A percentile compares a stretch with the other conserved stretches of the same genome.
phyloP scores from a whole-genome alignment of 2,329 filamentous ascomycete genomes.

The Calonectria honghensis region DNA sequence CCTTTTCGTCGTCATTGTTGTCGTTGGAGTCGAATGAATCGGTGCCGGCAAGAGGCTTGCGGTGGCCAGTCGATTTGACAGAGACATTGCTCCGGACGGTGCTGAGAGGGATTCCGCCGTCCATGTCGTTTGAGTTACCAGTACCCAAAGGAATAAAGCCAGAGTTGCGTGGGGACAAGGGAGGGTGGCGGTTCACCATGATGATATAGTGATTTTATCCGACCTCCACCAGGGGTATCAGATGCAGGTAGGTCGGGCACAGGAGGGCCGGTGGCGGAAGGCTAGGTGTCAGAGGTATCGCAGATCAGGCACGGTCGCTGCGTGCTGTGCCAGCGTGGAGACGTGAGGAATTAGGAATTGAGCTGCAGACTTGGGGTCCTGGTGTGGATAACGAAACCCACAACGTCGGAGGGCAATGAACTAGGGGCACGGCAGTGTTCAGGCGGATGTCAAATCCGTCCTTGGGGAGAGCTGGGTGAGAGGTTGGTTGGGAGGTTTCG shows the following conservation, averaged over 20 bases:
- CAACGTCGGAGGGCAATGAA: constrained; percentile 45
- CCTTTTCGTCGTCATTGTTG: constrained; percentile 67
- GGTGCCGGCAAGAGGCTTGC: constrained; percentile 66
- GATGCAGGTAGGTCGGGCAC: constrained; percentile 27
- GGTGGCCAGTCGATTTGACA: constrained; percentile 70
- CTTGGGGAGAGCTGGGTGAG: constrained; percentile 40
- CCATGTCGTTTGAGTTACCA: constrained; percentile 58
- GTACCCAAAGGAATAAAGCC: constrained; percentile 68
- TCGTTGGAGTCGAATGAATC: constrained; percentile 60
- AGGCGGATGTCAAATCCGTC: constrained; percentile 54
- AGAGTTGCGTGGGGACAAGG: constrained; percentile 62
- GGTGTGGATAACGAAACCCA: constrained; percentile 46
- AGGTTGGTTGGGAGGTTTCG: constrained; percentile 36
- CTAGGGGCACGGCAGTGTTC: constrained; percentile 42
- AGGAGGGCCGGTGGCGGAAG: constrained; percentile 24
- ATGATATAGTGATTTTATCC: constrained; percentile 38
- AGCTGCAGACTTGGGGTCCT: constrained; percentile 36
- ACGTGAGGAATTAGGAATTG: constrained; percentile 40
- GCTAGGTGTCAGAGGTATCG: constrained; percentile 38
- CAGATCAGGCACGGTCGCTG: constrained; percentile 41
- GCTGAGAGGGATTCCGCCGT: constrained; percentile 74
- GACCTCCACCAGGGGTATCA: constrained; percentile 52
- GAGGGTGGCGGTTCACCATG: constrained; percentile 56
- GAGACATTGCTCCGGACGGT: constrained; percentile 74
- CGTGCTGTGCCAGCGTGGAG: constrained; percentile 38